phyloP scores from a whole-genome alignment of 495 filamentous ascomycete genomes.

The Aspergillus incahuasiensis region DNA sequence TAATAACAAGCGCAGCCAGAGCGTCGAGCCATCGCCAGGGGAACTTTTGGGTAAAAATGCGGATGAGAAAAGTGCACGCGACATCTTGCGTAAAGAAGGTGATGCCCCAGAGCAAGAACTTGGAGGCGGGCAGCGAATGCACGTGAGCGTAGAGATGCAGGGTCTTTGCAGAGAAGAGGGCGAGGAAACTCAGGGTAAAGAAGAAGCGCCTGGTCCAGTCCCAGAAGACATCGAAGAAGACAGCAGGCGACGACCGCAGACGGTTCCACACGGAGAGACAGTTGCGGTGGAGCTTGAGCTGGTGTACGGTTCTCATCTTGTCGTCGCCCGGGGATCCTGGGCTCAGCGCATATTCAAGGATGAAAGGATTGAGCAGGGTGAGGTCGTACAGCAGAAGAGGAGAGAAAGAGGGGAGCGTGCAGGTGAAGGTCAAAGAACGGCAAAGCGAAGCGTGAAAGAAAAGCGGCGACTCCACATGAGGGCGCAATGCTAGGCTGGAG shows the following conservation, averaged over 20 bases:
- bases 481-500: neutral
- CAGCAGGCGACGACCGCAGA: constrained; percentile 19
- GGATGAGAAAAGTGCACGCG: constrained; percentile 26
- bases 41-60: constrained; percentile 25
- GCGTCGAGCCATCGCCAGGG: constrained; percentile 22
- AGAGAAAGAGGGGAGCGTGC: neutral
- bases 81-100: constrained; percentile 42
- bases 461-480: constrained; percentile 1
- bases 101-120: constrained; percentile 31
- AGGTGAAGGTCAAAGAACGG: neutral
- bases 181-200: constrained; percentile 31
- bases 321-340: neutral
- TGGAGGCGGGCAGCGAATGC: constrained; percentile 27
- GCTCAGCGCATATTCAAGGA: neutral
- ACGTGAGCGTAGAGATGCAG: constrained; percentile 38
- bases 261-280: neutral
- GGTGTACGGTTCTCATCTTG: constrained; percentile 6
- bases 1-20: constrained; percentile 19
- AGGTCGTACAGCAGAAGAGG: neutral
- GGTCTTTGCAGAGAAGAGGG: constrained; percentile 31
- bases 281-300: constrained; percentile 2
- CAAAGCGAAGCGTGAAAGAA: too few relatives aligned
- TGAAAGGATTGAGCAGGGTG: neutral
- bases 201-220: constrained; percentile 34
- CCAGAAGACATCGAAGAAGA: constrained; percentile 28